A percentile compares a stretch with the other conserved stretches of the same genome.
phyloP scores from a whole-genome alignment of 2,329 filamentous ascomycete species.

The Dothidotthia symphoricarpi region DNA sequence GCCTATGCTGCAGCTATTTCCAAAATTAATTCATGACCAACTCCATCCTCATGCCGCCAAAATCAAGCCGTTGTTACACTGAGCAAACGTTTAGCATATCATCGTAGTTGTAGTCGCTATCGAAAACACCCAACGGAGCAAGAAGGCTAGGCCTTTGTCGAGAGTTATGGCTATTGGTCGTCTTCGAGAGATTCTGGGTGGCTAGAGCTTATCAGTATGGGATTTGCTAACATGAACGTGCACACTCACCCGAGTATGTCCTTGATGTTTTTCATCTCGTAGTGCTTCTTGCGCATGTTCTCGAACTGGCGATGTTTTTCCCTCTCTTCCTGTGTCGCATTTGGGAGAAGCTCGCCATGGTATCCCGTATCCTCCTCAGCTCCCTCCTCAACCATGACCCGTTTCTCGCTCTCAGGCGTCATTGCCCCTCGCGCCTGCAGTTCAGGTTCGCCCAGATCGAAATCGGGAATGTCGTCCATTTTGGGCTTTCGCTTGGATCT shows the following conservation, averaged over 20 bases:
- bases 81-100: no score
- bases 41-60: slow-evolving; percentile 11
- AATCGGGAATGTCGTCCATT: slow-evolving; percentile 78
- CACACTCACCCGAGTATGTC: slow-evolving; percentile 68
- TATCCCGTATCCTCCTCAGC: slow-evolving; percentile 45
- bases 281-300: slow-evolving; percentile 89
- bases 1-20: no score
- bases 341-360: slow-evolving; percentile 59
- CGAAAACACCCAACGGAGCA: no score
- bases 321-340: slow-evolving; percentile 64
- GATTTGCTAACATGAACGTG: no score
- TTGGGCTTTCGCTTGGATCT: slow-evolving; percentile 52
- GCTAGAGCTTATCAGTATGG: slow-evolving; percentile 4
- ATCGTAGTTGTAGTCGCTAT: no score
- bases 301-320: slow-evolving; percentile 95
- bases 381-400: slow-evolving; percentile 72
- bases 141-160: no score
- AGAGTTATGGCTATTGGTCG: slow-evolving; percentile 16
- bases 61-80: no score
- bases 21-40: neutral
- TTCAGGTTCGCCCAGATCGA: slow-evolving; percentile 91
- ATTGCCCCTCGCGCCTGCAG: slow-evolving; percentile 41
- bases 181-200: slow-evolving; percentile 27
- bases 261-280: slow-evolving; percentile 97
- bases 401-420: slow-evolving; percentile 60